A percentile compares a stretch with the other conserved stretches of the same genome.
Conservation (phyloP, 2,329 filamentous ascomycete genomes). For the Colletotrichum horii region DNA sequence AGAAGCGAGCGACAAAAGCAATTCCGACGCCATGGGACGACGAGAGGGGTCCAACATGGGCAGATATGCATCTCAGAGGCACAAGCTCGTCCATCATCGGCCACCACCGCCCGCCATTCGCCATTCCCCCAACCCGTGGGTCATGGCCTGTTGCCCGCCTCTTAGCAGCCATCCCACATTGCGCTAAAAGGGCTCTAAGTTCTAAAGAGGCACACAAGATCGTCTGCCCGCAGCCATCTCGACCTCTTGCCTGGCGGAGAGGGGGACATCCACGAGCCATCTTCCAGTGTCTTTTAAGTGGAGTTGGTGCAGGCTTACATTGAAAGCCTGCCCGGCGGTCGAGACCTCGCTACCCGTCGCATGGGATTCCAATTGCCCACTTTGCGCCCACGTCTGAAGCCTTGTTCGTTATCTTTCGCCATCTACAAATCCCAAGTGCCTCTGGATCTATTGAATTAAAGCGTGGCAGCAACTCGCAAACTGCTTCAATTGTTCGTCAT, state of each 20-base stretch:
- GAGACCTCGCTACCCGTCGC: background rate
- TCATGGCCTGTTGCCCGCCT: background rate
- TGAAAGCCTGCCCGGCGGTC: background rate
- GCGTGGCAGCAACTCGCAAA: background rate
- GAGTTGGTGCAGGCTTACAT: background rate
- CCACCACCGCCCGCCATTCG: background rate
- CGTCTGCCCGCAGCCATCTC: background rate
- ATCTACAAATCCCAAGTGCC: background rate
- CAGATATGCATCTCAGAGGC: background rate
- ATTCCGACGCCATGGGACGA: background rate
- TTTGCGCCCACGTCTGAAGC: background rate
- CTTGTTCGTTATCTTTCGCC: background rate
- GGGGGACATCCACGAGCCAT: background rate
- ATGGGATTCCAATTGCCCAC: background rate
- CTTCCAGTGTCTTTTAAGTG: background rate
- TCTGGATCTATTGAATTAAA: background rate
- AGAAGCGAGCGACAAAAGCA: background rate
- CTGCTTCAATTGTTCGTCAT: background rate
- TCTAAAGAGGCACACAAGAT: background rate
- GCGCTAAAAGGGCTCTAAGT: constrained; percentile 6
- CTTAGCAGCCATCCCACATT: background rate
- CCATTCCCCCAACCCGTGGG: background rate
- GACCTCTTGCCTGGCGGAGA: background rate
- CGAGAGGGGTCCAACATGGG: background rate
- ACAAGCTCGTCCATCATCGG: background rate